A percentile compares a stretch with the other conserved stretches of the same genome.
phyloP scores from a whole-genome alignment of 208 protist genomes.

The Vickermania spadyakhi region DNA sequence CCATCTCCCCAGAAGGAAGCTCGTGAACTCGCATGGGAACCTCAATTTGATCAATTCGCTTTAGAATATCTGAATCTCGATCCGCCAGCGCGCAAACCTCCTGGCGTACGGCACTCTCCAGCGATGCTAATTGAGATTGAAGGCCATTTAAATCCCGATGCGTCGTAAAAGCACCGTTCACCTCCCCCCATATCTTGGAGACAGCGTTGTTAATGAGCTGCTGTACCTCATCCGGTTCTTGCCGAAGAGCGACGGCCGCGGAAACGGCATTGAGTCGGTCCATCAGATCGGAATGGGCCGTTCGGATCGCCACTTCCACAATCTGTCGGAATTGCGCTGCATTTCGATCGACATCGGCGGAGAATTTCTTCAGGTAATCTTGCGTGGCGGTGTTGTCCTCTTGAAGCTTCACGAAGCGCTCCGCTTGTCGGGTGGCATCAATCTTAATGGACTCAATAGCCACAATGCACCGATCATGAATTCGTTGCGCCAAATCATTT shows the following conservation, averaged over 20 bases:
- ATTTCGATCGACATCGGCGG: slow-evolving; percentile 40
- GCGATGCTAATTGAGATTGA: slow-evolving; percentile 35
- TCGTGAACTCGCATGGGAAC: not conserved
- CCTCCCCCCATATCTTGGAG: slow-evolving; percentile 58
- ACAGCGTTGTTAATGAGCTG: slow-evolving; percentile 49
- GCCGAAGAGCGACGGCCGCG: slow-evolving; percentile 19
- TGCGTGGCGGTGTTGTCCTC: slow-evolving; percentile 32
- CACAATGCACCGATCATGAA: slow-evolving; percentile 31
- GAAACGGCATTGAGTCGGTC: slow-evolving; percentile 54
- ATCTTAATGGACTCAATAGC: slow-evolving; percentile 27
- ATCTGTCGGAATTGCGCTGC: slow-evolving; percentile 37
- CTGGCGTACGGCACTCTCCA: slow-evolving; percentile 62
- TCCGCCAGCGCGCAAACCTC: slow-evolving; percentile 61
- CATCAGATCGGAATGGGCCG: slow-evolving; percentile 63
- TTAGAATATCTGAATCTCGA: slow-evolving; percentile 17
- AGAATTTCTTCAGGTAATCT: slow-evolving; percentile 35
- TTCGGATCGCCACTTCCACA: slow-evolving; percentile 50
- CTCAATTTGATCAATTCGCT: not conserved
- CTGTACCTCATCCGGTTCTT: slow-evolving; percentile 36
- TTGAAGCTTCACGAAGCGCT: slow-evolving; percentile 11
- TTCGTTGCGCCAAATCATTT: slow-evolving; percentile 6
- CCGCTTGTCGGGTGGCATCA: slow-evolving; percentile 17
- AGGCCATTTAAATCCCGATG: slow-evolving; percentile 39
- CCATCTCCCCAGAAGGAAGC: slow-evolving; percentile 1
- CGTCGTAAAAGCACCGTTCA: slow-evolving; percentile 34